Base-by-base conservation (phyloP, 2,329 filamentous ascomycete species). In the Epichloe sibirici region DNA sequence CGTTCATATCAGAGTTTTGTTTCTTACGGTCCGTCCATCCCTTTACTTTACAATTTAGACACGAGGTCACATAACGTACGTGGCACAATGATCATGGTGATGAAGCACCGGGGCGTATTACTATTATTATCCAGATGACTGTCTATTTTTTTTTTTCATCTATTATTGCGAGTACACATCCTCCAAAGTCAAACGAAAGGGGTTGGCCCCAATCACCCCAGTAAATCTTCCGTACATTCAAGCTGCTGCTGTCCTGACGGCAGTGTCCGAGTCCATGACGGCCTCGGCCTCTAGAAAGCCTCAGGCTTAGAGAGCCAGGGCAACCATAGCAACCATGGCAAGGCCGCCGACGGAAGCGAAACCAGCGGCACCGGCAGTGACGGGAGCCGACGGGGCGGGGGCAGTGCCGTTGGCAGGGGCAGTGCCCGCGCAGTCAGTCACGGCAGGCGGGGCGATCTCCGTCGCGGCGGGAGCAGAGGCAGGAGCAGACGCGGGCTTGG, bases 281-380 rank as follows among this genome's bases (percentile, higher is more conserved):
- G 39, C 12, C n/a, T 31, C 28, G 8, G 28, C 48, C 39, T 2
- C 2, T 21, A 21, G 17, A 21, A 21, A 21, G 28, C 12, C n/a
- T 31, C 28, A 3, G 28, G 46, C 39, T 69, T 69, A 70, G 65
- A 70, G 65, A 57, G 67, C 66, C 57, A 69, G 52, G 53, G 59
- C 66, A 54, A 57, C 65, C 46, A 67, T 53, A 47, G 58, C 63
- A 47, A 64, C 57, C 57, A 68, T 59, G 59, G 64, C 67, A 21
- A 67, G 50, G 49, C 57, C 65, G n/a, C 65, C 65, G 23, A 65
- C 42, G 58, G 64, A 59, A 56, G 57, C 62, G 52, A 66, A 39
- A 49, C 57, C 59, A 50, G 63, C 65, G 51, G 66, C 67, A 49
- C 59, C 66, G 55, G 54, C 62, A 51, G 60, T 60, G 53, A 60